phyloP scores from a whole-genome alignment of 306 rosid species.

The Abrus pulchellus region DNA sequence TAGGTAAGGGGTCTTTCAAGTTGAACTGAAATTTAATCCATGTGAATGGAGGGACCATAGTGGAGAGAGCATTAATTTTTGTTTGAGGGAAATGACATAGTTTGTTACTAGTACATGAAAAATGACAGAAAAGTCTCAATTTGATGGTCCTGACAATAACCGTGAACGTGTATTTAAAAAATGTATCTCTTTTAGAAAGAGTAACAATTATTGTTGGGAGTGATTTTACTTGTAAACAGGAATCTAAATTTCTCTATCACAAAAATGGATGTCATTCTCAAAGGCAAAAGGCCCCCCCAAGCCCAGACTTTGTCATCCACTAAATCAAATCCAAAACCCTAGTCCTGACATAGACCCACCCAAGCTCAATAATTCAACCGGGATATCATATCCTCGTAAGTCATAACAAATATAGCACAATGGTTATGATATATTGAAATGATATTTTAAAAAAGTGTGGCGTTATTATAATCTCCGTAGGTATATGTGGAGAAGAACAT shows the following conservation, averaged over 20 bases:
- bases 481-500: constrained; percentile 61
- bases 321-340: constrained; percentile 54
- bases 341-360: constrained; percentile 42
- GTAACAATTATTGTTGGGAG: constrained; percentile 54
- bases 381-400: too few species aligned
- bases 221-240: constrained; percentile 41
- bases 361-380: constrained; percentile 56
- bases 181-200: constrained; percentile 24
- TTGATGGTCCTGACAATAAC: constrained; percentile 39
- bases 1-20: constrained; percentile 16
- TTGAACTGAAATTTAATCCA: constrained; percentile 13
- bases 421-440: constrained; percentile 23
- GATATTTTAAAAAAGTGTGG: constrained; percentile 51
- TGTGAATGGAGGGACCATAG: constrained; percentile 47
- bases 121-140: constrained; percentile 35
- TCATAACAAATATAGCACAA: too few species aligned
- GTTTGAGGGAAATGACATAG: not conserved
- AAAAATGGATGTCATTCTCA: constrained; percentile 41
- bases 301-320: constrained; percentile 28
- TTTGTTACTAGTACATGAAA: constrained; percentile 16
- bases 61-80: not conserved
- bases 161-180: not conserved
- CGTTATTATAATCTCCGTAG: constrained; percentile 10
- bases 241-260: constrained; percentile 48
- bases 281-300: constrained; percentile 42